These are phyloP conservation scores for Phalaenopsis equestris DNA, from an alignment of 106 monocot genomes.

Conservation along the genomic window DNA sequence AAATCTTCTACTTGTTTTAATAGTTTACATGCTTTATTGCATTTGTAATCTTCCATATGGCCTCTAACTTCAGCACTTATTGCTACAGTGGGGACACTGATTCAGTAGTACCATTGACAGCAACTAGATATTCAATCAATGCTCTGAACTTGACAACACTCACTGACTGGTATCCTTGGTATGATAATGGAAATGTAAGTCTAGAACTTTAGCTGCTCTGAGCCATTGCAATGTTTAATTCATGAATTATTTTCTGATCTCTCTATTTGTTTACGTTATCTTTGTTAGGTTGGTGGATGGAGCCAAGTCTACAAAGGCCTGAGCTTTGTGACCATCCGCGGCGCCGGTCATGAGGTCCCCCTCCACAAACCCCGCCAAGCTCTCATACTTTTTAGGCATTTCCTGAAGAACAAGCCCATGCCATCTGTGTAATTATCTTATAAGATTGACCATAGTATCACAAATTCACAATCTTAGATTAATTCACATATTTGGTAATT, in stretches of 20 bases:
- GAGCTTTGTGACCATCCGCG: constrained; percentile 61
- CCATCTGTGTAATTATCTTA: constrained; percentile 13
- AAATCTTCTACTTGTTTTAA: too few species aligned
- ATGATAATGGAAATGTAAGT: constrained; percentile 69
- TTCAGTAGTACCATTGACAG: constrained; percentile 81
- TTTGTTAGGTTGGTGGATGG: constrained; percentile 79
- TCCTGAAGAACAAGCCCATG: constrained; percentile 67
- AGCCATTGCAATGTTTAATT: neutral
- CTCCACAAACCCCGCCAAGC: constrained; percentile 77
- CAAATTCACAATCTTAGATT: neutral
- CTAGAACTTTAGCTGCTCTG: neutral
- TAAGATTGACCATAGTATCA: neutral
- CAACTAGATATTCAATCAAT: constrained; percentile 89
- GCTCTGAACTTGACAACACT: constrained; percentile 74
- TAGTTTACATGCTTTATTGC: too few species aligned
- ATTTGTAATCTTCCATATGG: too few species aligned
- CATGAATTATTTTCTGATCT: neutral
- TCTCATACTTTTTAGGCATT: constrained; percentile 76
- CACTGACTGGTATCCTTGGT: constrained; percentile 87
- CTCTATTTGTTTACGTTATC: neutral
- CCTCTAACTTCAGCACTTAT: neutral
- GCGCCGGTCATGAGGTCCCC: constrained; percentile 94
- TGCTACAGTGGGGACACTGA: constrained; percentile 85
- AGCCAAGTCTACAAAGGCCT: constrained; percentile 85
- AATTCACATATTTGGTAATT: neutral